Evolutionary conservation across 1,284 basidiomycete genomes (phyloP).

Genomic region (Ceratobasidium sp.): DNA sequence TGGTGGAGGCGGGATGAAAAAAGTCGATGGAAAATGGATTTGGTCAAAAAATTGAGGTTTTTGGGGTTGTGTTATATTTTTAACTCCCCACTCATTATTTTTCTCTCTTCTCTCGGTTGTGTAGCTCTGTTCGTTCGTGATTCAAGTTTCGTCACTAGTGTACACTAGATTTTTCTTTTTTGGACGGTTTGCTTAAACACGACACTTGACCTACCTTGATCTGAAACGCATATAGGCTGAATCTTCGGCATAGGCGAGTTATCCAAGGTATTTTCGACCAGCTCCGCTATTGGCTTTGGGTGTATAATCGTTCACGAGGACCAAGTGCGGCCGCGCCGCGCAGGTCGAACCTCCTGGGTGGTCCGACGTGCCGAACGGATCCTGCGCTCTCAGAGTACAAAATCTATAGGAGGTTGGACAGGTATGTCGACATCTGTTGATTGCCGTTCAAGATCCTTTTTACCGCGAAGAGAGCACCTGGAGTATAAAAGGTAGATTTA

Average conservation of each 20-base stretch:
- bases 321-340: constrained; percentile 33
- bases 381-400: neutral
- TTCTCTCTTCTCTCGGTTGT: neutral
- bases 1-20: constrained; percentile 73
- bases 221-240: neutral
- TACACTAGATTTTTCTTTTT: neutral
- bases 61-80: neutral
- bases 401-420: neutral
- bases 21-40: constrained; percentile 78
- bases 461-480: neutral
- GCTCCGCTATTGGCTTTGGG: neutral
- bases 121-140: neutral
- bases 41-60: constrained; percentile 53
- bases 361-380: constrained; percentile 34
- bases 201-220: neutral
- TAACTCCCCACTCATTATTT: neutral
- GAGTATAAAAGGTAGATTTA: constrained; percentile 14
- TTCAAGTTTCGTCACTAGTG: neutral
- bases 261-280: neutral
- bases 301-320: neutral
- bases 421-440: neutral
- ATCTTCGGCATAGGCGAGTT: no score
- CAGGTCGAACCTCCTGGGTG: neutral
- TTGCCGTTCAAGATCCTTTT: constrained; percentile 26
- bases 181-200: neutral